Base-by-base conservation (phyloP, 805 yeast species). In the Kluyveromyces siamensis region DNA sequence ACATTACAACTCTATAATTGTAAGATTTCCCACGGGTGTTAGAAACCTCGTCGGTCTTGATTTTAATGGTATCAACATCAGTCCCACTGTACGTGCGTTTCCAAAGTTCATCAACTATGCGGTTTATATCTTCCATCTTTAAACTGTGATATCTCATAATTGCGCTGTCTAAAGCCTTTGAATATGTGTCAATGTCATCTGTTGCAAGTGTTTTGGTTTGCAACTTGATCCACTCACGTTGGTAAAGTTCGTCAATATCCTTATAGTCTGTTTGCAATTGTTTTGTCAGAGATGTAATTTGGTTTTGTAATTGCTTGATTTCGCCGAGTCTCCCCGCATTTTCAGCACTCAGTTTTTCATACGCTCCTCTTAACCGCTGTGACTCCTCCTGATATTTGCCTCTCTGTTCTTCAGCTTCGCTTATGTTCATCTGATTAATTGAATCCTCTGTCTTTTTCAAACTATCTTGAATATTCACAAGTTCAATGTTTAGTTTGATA, bases 1-100 rank as follows among this genome's bases (percentile, higher is more conserved):
- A 81, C 99, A 93, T 93, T 19, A 90, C 96, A 17, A 93, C 97
- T 37, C 97, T 73, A 61, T 91, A 91, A 62, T 91, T 90, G 64
- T 90, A 91, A 1, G 93, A 79, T 49, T 95, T 71, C 40, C 79
- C 77, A 21, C 75, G 64, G 13, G 62, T 53, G 41, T 56, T 59
- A 7, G 61, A 57, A 10, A 69, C 73, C 50, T 81, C 83, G 57
- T 91, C 98, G 38, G 96, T 84, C 55, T 82, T 76, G 53, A 93
- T 87, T 58, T 84, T 79, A 44, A 93, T 89, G 0, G 95, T 80
- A 61, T 93, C 97, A 42, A 93, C 88, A 67, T 93, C 99, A 2
- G 96, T 84, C 1, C 99, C 99, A 54, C 84, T 84, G 61, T 93
- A 93, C 0, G 99, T 93, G 45, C 79, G 79, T 54, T 87, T 86